These are phyloP conservation scores for Cladophialophora yegresii DNA, from an alignment of 2,329 filamentous ascomycete species.

Conservation along the genomic window DNA sequence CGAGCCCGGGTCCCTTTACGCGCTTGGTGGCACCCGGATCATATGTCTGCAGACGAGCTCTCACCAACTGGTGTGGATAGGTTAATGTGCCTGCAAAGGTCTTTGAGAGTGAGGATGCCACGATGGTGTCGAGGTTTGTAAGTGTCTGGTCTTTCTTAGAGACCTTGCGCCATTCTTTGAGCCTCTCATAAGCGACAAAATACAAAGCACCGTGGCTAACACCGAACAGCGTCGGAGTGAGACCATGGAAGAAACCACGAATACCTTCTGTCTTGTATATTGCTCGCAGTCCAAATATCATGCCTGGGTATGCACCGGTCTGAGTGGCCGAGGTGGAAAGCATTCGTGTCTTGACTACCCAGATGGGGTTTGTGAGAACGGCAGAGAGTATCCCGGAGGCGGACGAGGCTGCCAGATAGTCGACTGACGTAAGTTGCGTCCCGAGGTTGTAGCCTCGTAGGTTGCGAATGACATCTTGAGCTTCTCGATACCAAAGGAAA, in stretches of 20 bases:
- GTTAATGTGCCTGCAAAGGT: slow-evolving; percentile 85
- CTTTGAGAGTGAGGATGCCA: slow-evolving; percentile 78
- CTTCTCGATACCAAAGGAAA: slow-evolving; percentile 72
- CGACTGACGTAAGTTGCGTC: slow-evolving; percentile 54
- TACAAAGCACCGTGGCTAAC: slow-evolving; percentile 92
- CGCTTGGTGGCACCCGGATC: slow-evolving; percentile 45
- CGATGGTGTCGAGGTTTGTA: slow-evolving; percentile 74
- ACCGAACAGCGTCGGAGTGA: slow-evolving; percentile 78
- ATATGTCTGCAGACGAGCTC: slow-evolving; percentile 86
- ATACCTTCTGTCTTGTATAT: slow-evolving; percentile 72
- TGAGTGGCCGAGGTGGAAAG: slow-evolving; percentile 75
- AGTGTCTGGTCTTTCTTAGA: slow-evolving; percentile 49
- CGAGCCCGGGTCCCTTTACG: slow-evolving; percentile 52
- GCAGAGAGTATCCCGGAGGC: slow-evolving; percentile 72
- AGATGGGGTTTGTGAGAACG: slow-evolving; percentile 87
- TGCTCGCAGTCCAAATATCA: slow-evolving; percentile 68
- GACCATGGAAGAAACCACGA: slow-evolving; percentile 81
- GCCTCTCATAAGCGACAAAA: slow-evolving; percentile 87
- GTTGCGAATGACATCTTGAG: slow-evolving; percentile 57
- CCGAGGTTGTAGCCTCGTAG: slow-evolving; percentile 41
- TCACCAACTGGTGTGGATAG: slow-evolving; percentile 92
- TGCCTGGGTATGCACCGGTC: slow-evolving; percentile 77
- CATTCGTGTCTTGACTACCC: slow-evolving; percentile 99
- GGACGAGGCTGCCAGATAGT: slow-evolving; percentile 80
- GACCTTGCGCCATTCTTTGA: slow-evolving; percentile 51